Percentiles rank a stretch among this genome's conserved stretches.
These are phyloP conservation scores for Pseudogymnoascus sp. DNA, from an alignment of 2,329 filamentous ascomycete species.

Conservation along the genomic window DNA sequence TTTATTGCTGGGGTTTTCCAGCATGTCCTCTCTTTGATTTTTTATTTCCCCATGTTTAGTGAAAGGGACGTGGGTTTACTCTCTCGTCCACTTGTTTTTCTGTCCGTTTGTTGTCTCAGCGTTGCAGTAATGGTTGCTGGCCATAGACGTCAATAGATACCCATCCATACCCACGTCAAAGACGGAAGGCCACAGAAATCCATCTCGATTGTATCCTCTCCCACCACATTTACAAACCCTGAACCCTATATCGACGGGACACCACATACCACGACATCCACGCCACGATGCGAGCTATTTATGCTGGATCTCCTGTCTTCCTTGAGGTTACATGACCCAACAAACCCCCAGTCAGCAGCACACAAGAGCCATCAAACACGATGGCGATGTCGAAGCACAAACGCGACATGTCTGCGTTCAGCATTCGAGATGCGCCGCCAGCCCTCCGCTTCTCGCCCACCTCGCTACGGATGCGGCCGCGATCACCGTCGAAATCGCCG, in stretches of 20 bases:
- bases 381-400: constrained; percentile 8
- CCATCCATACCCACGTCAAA: not conserved
- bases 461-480: constrained; percentile 2
- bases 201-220: not conserved
- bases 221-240: not conserved
- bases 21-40: constrained; percentile 8
- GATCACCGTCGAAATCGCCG: not conserved
- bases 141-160: constrained; percentile 4
- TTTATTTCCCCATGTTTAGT: not conserved
- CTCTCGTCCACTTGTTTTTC: not conserved
- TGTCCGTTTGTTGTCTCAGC: not conserved
- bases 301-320: constrained; percentile 8
- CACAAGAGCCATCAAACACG: not conserved
- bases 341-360: not conserved
- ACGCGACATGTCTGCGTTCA: constrained; percentile 4
- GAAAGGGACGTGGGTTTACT: not conserved
- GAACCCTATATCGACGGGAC: not conserved
- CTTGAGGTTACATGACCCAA: not conserved
- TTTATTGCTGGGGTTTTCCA: constrained; percentile 7
- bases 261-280: not conserved
- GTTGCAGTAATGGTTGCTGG: not conserved
- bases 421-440: constrained; percentile 6
- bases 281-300: constrained; percentile 9
- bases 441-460: constrained; percentile 4
- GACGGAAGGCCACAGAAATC: not conserved